Conservation (phyloP, 805 yeast genomes). For the Geotrichum ghanense region DNA sequence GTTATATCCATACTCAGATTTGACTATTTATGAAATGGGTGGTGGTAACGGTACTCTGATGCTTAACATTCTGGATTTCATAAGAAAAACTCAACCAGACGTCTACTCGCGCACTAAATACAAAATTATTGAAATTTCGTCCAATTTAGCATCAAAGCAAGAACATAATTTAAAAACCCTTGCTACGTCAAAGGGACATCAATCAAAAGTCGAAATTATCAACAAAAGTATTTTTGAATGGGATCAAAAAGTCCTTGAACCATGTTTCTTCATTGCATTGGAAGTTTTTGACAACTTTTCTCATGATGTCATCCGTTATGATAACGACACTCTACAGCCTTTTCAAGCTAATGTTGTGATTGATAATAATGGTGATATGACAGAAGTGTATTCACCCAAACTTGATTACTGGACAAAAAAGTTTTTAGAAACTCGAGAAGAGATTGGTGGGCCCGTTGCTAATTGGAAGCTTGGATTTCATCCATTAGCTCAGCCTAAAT, state of each 20-base stretch:
- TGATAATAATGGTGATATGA: conserved; percentile 63
- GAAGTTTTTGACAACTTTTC: conserved; percentile 80
- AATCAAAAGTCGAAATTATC: conserved; percentile 47
- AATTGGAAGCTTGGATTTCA: conserved; percentile 32
- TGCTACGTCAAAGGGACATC: conserved; percentile 34
- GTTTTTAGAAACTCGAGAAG: conserved; percentile 44
- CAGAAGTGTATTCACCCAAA: conserved; percentile 56
- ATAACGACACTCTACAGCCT: conserved; percentile 52
- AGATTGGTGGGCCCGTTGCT: conserved; percentile 18
- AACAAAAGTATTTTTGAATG: conserved; percentile 71
- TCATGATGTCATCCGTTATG: conserved; percentile 73
- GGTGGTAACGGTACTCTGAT: conserved; percentile 85
- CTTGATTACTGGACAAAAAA: conserved; percentile 44
- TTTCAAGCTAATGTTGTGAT: conserved; percentile 68
- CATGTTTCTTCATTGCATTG: conserved; percentile 66
- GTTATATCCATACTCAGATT: conserved; percentile 55
- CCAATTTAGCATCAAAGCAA: conserved; percentile 51
- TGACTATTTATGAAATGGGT: conserved; percentile 77
- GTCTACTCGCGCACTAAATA: conserved; percentile 60
- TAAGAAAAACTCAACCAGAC: conserved; percentile 54
- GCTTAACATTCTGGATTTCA: conserved; percentile 59
- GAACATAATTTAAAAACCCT: conserved; percentile 23
- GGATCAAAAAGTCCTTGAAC: conserved; percentile 46
- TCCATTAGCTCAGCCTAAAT: conserved; percentile 46
- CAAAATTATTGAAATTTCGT: conserved; percentile 61